Evolutionary conservation across 805 yeast species (phyloP).

Genomic region (Metschnikowia peoriensis): DNA sequence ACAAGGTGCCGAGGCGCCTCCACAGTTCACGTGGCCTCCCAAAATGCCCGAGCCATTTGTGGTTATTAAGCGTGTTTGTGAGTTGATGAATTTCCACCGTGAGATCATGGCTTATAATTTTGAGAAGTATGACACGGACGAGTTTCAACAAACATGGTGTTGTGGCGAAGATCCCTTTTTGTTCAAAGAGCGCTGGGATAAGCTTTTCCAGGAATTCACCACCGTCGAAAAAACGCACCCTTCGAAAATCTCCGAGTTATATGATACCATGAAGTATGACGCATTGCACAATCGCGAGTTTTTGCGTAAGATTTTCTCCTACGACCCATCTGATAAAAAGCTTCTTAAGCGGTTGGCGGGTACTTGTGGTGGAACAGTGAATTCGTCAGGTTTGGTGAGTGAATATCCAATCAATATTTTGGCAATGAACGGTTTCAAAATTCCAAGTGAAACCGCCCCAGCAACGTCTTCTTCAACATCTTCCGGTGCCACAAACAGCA

Average conservation of each 20-base stretch:
- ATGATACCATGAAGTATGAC: constrained; percentile 98
- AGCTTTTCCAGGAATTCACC: constrained; percentile 85
- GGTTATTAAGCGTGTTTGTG: constrained; percentile 92
- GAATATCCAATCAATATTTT: constrained; percentile 71
- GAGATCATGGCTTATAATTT: constrained; percentile 81
- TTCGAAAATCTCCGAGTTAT: constrained; percentile 90
- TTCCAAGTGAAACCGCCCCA: constrained; percentile 39
- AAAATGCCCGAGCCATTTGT: constrained; percentile 96
- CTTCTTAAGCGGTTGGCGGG: constrained; percentile 37
- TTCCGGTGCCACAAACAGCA: constrained; percentile 21
- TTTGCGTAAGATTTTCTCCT: constrained; percentile 76
- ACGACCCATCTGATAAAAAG: constrained; percentile 44
- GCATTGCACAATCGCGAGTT: constrained; percentile 94
- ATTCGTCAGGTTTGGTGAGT: constrained; percentile 57
- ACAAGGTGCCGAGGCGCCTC: constrained; percentile 95
- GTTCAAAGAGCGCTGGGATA: constrained; percentile 96
- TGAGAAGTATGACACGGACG: constrained; percentile 58
- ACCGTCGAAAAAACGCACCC: constrained; percentile 97
- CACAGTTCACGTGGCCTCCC: constrained; percentile 98
- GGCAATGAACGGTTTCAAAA: constrained; percentile 74
- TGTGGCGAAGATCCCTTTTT: constrained; percentile 91
- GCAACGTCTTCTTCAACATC: constrained; percentile 20
- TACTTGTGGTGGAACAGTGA: constrained; percentile 41
- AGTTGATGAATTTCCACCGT: constrained; percentile 88
- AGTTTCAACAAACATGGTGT: constrained; percentile 85